These are phyloP conservation scores for Suillus spraguei DNA, from an alignment of 768 basidiomycete species.

Conservation along the genomic window DNA sequence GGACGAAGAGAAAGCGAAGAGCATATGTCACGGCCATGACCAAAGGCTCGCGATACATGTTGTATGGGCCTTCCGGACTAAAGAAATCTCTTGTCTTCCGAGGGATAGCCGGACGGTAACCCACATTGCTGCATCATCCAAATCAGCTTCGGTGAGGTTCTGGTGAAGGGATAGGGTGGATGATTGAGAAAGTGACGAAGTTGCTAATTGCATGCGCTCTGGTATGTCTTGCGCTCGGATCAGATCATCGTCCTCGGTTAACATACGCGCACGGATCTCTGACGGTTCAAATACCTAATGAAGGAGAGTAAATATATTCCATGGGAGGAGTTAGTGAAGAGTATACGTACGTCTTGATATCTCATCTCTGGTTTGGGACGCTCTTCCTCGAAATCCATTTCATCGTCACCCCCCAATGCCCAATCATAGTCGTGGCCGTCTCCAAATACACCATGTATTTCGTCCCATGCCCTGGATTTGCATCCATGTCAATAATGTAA, in stretches of 20 bases:
- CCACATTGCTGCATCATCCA: conserved; percentile 86
- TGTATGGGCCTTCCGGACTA: conserved; percentile 59
- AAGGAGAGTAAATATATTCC: conserved; percentile 14
- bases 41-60: conserved; percentile 64
- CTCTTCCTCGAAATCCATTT: conserved; percentile 49
- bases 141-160: conserved; percentile 69
- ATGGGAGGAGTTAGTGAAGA: conserved; percentile 12
- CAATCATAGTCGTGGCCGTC: conserved; percentile 96
- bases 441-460: conserved; percentile 95
- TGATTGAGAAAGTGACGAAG: conserved; percentile 75
- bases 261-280: conserved; percentile 85
- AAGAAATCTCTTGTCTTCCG: conserved; percentile 76
- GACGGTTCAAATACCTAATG: conserved; percentile 94
- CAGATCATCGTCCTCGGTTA: conserved; percentile 92
- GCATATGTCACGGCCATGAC: conserved; percentile 79
- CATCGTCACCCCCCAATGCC: conserved; percentile 86
- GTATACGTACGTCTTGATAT: conserved; percentile 72
- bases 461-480: conserved; percentile 80
- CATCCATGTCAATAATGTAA: conserved; percentile 17
- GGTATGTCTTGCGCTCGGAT: conserved; percentile 91
- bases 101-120: conserved; percentile 77
- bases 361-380: conserved; percentile 71
- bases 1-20: conserved; percentile 81
- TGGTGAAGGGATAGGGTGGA: conserved; percentile 63
- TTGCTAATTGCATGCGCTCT: conserved; percentile 92